phyloP scores from a whole-genome alignment of 345 rosid species.

The Citrus trifoliata region DNA sequence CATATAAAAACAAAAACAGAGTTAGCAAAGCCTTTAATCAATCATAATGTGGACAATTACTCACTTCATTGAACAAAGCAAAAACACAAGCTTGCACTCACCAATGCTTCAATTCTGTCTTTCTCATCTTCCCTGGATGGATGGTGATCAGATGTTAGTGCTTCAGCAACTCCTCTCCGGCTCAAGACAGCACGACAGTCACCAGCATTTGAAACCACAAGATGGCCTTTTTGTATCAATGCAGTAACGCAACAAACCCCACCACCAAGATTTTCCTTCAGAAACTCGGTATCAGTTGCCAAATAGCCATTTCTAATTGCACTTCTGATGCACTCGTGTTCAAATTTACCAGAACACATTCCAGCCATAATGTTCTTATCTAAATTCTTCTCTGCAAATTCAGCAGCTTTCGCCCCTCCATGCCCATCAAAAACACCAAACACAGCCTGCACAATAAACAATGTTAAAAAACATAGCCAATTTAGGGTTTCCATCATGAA shows the following conservation, averaged over 20 bases:
- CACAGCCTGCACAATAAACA: conserved; percentile 42
- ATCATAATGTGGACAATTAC: not conserved
- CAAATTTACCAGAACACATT: conserved; percentile 30
- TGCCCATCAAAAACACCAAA: conserved; percentile 95
- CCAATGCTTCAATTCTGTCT: conserved; percentile 63
- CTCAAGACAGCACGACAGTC: conserved; percentile 87
- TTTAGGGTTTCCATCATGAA: not conserved
- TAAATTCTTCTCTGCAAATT: conserved; percentile 68
- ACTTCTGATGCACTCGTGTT: conserved; percentile 25
- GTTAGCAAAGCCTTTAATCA: not conserved
- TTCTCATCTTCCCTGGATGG: conserved; percentile 62
- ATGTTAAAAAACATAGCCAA: not conserved
- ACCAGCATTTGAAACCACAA: conserved; percentile 72
- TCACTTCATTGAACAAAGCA: not conserved
- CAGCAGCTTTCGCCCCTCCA: conserved; percentile 80
- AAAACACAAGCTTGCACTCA: conserved; percentile 21
- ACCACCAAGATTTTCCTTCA: conserved; percentile 47
- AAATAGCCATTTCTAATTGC: conserved; percentile 60
- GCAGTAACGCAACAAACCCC: conserved; percentile 89
- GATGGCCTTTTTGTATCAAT: conserved; percentile 46
- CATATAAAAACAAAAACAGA: not conserved
- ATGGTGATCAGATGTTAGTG: conserved; percentile 75
- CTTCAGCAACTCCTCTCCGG: conserved; percentile 65
- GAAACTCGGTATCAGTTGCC: conserved; percentile 60
- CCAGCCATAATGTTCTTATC: conserved; percentile 49